Percentiles rank a stretch among this genome's conserved stretches.
Conservation (phyloP, 2,329 filamentous ascomycete species). For the Drechslerella coelobrocha region DNA sequence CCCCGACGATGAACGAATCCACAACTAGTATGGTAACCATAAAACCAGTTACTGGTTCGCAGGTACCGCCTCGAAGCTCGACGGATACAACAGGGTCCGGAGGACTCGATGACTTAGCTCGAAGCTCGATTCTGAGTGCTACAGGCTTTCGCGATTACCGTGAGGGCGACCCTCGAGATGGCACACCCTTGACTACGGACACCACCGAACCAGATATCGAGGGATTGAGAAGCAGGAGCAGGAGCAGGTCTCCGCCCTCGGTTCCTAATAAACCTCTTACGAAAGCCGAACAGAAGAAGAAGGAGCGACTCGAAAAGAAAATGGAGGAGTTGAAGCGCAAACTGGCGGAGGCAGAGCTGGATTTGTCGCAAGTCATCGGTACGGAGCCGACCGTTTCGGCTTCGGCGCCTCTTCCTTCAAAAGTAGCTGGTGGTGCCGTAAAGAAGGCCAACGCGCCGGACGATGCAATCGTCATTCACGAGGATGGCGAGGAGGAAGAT, state of each 20-base stretch:
- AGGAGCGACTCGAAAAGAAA: constrained; percentile 44
- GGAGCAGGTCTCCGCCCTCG: constrained; percentile 29
- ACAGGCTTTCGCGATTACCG: constrained; percentile 20
- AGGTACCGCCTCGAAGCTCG: constrained; percentile 25
- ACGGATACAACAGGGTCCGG: constrained; percentile 26
- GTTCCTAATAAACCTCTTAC: constrained; percentile 37
- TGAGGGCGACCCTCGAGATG: constrained; percentile 19
- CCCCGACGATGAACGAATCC: constrained; percentile 32
- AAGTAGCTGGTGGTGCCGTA: not conserved
- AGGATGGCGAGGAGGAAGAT: constrained; percentile 24
- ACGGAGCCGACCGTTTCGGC: constrained; percentile 16
- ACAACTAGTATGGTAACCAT: constrained; percentile 38
- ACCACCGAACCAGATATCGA: constrained; percentile 38
- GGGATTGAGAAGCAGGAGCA: constrained; percentile 27
- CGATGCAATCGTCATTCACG: constrained; percentile 38
- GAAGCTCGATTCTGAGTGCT: constrained; percentile 4
- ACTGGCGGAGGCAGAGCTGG: constrained; percentile 35
- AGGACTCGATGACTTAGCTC: not conserved
- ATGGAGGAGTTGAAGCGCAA: constrained; percentile 40
- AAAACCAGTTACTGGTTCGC: constrained; percentile 1
- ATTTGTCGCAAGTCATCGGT: constrained; percentile 32
- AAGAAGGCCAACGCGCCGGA: constrained; percentile 19
- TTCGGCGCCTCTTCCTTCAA: constrained; percentile 9
- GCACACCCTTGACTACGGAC: constrained; percentile 38
- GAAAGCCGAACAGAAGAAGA: constrained; percentile 45